Base-by-base conservation (phyloP, 768 basidiomycete genomes). In the Wakefieldia striispora region DNA sequence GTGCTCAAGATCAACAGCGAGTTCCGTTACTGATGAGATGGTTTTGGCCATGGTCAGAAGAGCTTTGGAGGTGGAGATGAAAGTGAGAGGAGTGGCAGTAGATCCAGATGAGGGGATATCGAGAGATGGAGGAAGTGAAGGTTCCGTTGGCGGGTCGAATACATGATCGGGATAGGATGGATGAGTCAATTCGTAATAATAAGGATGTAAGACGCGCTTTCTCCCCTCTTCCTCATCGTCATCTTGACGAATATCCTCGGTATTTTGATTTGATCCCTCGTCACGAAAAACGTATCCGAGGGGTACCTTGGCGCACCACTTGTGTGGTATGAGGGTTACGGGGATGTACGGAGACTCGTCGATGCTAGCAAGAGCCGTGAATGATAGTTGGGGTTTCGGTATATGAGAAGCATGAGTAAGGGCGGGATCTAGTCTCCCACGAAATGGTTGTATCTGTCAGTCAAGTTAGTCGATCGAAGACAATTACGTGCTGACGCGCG, bases 1-100 rank as follows among this genome's bases (percentile, higher is more conserved):
- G 63, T 97, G 89, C 70, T 99, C 95, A 24, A 99, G 72, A 69
- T 99, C 97, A 21, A 99, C 78, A 0, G 97, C 95, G 45, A 98
- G 83, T 66, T 95, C 94, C 21, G 69, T 70, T n/a, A 75, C 78
- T 6, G 65, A 62, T 23, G 78, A 78, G n/a, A 98, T 76, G 49
- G 79, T 76, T 12, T 75, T 76, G 4, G 95, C 72, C 80, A 97
- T 84, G 27, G 60, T 63, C 12, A 77, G 67, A 37, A 97, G 75
- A 6, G 73, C 71, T 16, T 73, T 69, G 0, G 73, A 60, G 11
- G 82, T 85, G 6, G 81, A 77, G 3, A 97, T 77, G 76, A 83
- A 94, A 16, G 76, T 80, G 57, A 88, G 83, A 12, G 86, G 79
- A 6, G 35, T 27, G 10, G 40, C n/a, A 26, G 27, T 6, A 21